These are phyloP conservation scores for Pseudogymnoascus verrucosus DNA, from an alignment of 2,329 filamentous ascomycete species.

Conservation along the genomic window DNA sequence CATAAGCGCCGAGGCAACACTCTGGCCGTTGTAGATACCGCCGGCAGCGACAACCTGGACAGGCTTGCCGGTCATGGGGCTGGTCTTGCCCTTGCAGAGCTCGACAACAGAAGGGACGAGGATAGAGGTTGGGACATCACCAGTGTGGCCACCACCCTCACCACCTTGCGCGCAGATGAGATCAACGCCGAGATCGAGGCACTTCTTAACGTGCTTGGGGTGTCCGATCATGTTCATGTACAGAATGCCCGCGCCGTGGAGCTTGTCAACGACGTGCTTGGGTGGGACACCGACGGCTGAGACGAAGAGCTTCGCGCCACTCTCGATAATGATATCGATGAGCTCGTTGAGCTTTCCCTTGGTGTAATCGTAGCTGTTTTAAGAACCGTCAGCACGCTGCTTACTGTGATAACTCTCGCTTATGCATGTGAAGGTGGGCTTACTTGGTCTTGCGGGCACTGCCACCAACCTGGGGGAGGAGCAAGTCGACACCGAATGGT, in stretches of 20 bases:
- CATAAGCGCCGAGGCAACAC: constrained; percentile 82
- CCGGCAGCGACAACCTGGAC: constrained; percentile 92
- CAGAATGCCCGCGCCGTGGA: constrained; percentile 79
- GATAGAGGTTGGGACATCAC: constrained; percentile 83
- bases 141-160: constrained; percentile 94
- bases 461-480: constrained; percentile 90
- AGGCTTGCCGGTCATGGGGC: constrained; percentile 74
- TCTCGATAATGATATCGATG: constrained; percentile 85
- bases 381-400: constrained; percentile 20
- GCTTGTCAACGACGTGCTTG: constrained; percentile 76
- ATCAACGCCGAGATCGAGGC: constrained; percentile 82
- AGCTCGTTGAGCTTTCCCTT: constrained; percentile 95
- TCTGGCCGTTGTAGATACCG: constrained; percentile 87
- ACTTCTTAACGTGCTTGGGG: constrained; percentile 98
- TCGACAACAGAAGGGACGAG: constrained; percentile 90
- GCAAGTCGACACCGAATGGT: constrained; percentile 88
- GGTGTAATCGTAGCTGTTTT: constrained; percentile 89
- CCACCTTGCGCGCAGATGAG: constrained; percentile 98
- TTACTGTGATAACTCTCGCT: constrained; percentile 6
- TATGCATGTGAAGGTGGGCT: constrained; percentile 18
- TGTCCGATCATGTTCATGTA: constrained; percentile 99
- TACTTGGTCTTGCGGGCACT: constrained; percentile 92
- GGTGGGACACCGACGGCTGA: constrained; percentile 93
- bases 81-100: constrained; percentile 71
- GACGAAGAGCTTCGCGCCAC: constrained; percentile 86